These are phyloP conservation scores for Debaryomyces robertsiae DNA, from an alignment of 1,139 yeast genomes.

Conservation along the genomic window DNA sequence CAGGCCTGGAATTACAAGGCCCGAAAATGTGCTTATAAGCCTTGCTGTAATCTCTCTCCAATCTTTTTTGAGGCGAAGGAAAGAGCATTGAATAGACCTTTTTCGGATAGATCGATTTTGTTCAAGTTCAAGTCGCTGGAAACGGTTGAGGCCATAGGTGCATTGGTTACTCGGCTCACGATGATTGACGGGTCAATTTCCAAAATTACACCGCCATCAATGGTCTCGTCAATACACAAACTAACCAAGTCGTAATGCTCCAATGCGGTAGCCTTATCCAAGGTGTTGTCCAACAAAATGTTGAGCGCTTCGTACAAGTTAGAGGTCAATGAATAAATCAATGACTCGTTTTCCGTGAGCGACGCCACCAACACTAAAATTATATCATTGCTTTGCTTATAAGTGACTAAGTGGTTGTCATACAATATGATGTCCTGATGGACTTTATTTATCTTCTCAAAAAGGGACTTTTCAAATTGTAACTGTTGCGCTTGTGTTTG, in stretches of 20 bases:
- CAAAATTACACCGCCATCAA: conserved; percentile 89
- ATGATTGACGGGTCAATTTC: conserved; percentile 88
- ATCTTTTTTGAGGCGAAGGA: conserved; percentile 86
- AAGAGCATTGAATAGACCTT: conserved; percentile 85
- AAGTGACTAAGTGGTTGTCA: conserved; percentile 77
- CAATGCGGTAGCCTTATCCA: conserved; percentile 77
- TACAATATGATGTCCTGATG: conserved; percentile 79
- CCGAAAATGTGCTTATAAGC: conserved; percentile 35
- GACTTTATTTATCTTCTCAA: conserved; percentile 74
- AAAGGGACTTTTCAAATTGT: conserved; percentile 73
- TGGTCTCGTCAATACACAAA: conserved; percentile 85
- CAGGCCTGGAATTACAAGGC: too few species aligned
- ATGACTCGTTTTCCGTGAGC: conserved; percentile 81
- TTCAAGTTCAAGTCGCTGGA: conserved; percentile 53
- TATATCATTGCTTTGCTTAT: conserved; percentile 81
- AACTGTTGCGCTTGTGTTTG: conserved; percentile 62
- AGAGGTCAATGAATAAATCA: conserved; percentile 74
- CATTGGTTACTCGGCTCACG: conserved; percentile 84
- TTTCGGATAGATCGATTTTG: conserved; percentile 80
- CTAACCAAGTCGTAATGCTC: conserved; percentile 86
- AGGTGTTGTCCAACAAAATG: conserved; percentile 68
- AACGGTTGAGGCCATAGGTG: conserved; percentile 52
- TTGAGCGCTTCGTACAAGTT: conserved; percentile 83
- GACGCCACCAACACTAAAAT: conserved; percentile 72
- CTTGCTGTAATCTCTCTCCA: conserved; percentile 86